These are phyloP conservation scores for Lactarius vividus DNA, from an alignment of 768 basidiomycete genomes.

Conservation along the genomic window DNA sequence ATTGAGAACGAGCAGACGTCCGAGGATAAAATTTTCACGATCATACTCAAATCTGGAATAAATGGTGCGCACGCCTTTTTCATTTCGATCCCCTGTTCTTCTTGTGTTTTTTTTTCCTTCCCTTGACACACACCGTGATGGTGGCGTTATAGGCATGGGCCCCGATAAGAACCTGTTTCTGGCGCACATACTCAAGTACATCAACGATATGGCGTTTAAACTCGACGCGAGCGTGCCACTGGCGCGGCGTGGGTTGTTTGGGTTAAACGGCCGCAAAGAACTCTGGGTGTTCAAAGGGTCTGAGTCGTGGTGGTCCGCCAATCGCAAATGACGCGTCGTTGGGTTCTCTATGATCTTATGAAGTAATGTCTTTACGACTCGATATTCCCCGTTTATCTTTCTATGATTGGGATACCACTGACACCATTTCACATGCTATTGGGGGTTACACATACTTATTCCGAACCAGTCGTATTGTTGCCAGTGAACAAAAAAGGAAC, in stretches of 20 bases:
- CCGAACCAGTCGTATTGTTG: background rate
- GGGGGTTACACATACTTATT: background rate
- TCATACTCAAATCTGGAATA: constrained; percentile 48
- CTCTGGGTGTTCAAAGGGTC: constrained; percentile 61
- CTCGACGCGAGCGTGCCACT: constrained; percentile 69
- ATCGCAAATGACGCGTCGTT: constrained; percentile 7
- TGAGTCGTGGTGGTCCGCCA: constrained; percentile 25
- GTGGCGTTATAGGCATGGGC: constrained; percentile 21
- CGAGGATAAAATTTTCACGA: constrained; percentile 50
- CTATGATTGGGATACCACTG: background rate
- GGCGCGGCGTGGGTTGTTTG: constrained; percentile 40
- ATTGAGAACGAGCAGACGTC: constrained; percentile 43
- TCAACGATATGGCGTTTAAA: constrained; percentile 54
- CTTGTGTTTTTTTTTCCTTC: background rate
- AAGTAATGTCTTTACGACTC: constrained; percentile 2
- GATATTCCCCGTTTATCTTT: background rate
- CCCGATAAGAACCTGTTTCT: constrained; percentile 55
- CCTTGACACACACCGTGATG: background rate
- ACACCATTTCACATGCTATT: background rate
- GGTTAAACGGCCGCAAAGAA: constrained; percentile 49
- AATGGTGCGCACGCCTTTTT: constrained; percentile 12
- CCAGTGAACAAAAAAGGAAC: background rate
- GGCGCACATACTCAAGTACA: constrained; percentile 59
- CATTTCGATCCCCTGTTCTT: background rate
- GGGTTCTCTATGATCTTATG: constrained; percentile 17